A percentile compares a stretch with the other conserved stretches of the same genome.
phyloP scores from a whole-genome alignment of 768 basidiomycete genomes.

The Psilocybe azurescens region DNA sequence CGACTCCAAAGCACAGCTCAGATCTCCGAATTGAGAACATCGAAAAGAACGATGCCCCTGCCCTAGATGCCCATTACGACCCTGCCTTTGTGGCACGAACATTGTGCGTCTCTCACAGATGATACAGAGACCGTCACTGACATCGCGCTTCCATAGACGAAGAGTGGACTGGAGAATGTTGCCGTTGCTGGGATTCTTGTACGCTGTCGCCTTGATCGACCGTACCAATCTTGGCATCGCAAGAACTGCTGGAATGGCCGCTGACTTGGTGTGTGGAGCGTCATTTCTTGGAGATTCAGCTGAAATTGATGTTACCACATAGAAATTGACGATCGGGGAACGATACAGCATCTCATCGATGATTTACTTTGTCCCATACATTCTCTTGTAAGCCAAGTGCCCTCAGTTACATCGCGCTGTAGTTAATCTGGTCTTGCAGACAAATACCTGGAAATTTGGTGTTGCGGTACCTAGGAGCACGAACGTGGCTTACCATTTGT shows the following conservation, averaged over 20 bases:
- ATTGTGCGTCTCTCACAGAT: conserved; percentile 11
- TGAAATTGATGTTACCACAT: conserved; percentile 6
- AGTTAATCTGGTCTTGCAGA: conserved; percentile 15
- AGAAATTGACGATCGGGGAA: conserved; percentile 23
- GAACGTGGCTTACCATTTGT: conserved; percentile 33
- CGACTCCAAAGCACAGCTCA: conserved; percentile 11
- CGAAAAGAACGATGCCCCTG: conserved; percentile 12
- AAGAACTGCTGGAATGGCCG: conserved; percentile 41
- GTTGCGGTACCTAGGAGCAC: conserved; percentile 30
- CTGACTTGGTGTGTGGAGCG: conserved; percentile 32
- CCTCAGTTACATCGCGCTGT: not conserved
- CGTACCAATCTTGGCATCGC: conserved; percentile 40
- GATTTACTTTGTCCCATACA: conserved; percentile 43
- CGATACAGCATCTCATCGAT: conserved; percentile 41
- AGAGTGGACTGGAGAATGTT: conserved; percentile 39
- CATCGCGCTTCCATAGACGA: conserved; percentile 24
- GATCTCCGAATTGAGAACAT: conserved; percentile 19
- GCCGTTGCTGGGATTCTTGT: conserved; percentile 40
- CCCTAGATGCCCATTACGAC: conserved; percentile 25
- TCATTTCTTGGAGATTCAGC: not conserved
- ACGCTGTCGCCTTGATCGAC: conserved; percentile 40
- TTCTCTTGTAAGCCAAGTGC: conserved; percentile 34
- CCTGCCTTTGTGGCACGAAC: conserved; percentile 22
- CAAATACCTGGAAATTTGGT: conserved; percentile 38
- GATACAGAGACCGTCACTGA: not conserved